Base-by-base conservation (phyloP, 331 rosid species). In the Rhamnella rubrinervis region DNA sequence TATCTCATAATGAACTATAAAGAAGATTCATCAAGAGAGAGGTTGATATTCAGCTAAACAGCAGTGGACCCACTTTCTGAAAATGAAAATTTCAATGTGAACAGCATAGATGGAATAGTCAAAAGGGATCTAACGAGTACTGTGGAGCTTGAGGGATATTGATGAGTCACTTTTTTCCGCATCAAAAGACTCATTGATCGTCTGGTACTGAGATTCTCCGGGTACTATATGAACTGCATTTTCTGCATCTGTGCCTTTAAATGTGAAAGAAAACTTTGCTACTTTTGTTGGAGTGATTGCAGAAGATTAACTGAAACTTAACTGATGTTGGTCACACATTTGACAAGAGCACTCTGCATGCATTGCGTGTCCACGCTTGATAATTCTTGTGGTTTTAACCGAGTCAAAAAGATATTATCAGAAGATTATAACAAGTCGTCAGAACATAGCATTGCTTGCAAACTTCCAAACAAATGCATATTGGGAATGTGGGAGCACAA, bases 331-430 rank as follows among this genome's bases (percentile, higher is more conserved):
- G 1, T 19, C 7, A 37, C 26, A 63, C 96, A 88, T 90, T 62
- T 75, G 80, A 2, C 1, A 13, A 31, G 20, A 82, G 79, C 96
- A 90, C 10, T 86, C 90, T 4, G 7, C 10, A 79, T 90, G 96
- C 83, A 88, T 88, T 19, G 96, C 79, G 84, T 90, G 96, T 61
- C 95, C 96, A 53, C 96, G 85, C 20, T 26, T 59, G 85, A 90
- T 74, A 60, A 90, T 73, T 20, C 35, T n/a, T 59, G 86, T 71
- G 70, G 71, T 65, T 82, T 84, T 73, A 38, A 77, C 72, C 59
- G 95, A 90, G 76, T 90, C 95, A 79, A 90, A 88, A 49, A 88
- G 92, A 77, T 87, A 90, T 92, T 86, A 73, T 72, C 59, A 68
- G 64, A 74, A 80, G 49, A 59, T 18, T 18, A 63, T 26, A 67